Conservation (phyloP, 495 filamentous ascomycete genomes). For the Jackrogersella minutella region DNA sequence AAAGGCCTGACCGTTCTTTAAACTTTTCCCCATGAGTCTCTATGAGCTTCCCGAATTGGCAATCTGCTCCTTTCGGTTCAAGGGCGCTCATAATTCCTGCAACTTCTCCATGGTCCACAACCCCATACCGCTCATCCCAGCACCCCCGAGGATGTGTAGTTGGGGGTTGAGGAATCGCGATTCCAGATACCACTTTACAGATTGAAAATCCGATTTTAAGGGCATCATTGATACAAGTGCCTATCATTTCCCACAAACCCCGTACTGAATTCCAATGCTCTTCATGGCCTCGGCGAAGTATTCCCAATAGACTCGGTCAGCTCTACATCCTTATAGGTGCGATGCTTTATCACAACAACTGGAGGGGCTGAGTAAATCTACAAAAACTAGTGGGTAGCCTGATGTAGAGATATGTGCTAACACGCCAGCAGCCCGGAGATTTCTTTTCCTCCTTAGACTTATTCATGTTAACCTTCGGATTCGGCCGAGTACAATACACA, state of each 20-base stretch:
- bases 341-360: slow-evolving; percentile 5
- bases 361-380: not conserved
- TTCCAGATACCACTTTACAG: slow-evolving; percentile 21
- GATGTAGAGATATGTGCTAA: slow-evolving; percentile 5
- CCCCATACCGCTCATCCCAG: slow-evolving; percentile 22
- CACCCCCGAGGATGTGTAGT: not conserved
- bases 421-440: slow-evolving; percentile 21
- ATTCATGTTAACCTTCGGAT: slow-evolving; percentile 8
- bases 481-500: slow-evolving; percentile 14
- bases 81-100: slow-evolving; percentile 38
- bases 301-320: slow-evolving; percentile 31
- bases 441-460: slow-evolving; percentile 31
- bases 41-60: slow-evolving; percentile 33
- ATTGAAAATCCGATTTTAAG: slow-evolving; percentile 16
- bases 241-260: not conserved
- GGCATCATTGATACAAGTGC: slow-evolving; percentile 8
- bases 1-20: slow-evolving; percentile 30
- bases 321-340: slow-evolving; percentile 6
- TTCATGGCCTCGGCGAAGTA: slow-evolving; percentile 10
- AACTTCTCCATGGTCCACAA: slow-evolving; percentile 4
- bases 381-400: not conserved
- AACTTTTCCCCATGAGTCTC: slow-evolving; percentile 19
- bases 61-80: slow-evolving; percentile 40
- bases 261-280: not conserved
- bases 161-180: slow-evolving; percentile 5